phyloP scores from a whole-genome alignment of 768 basidiomycete genomes.

The Calocera viscosa region DNA sequence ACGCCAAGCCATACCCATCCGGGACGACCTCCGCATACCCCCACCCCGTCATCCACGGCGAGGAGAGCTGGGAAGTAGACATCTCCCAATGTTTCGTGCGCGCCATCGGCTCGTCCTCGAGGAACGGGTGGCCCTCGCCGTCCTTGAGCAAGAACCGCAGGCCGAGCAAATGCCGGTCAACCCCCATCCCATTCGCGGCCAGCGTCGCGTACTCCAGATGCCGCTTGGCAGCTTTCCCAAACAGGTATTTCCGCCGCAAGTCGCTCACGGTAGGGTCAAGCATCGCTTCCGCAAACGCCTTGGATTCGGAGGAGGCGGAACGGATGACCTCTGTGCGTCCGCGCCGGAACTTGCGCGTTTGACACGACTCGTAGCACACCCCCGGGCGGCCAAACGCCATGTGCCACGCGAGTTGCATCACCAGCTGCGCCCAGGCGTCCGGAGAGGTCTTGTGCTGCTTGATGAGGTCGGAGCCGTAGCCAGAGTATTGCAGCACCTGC shows the following conservation, averaged over 20 bases:
- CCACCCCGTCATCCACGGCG: slow-evolving; percentile 80
- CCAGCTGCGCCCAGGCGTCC: slow-evolving; percentile 89
- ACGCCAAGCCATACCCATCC: slow-evolving; percentile 84
- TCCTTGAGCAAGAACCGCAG: slow-evolving; percentile 67
- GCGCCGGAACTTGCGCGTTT: slow-evolving; percentile 80
- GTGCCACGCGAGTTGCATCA: slow-evolving; percentile 91
- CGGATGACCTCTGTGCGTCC: slow-evolving; percentile 95
- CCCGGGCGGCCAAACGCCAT: slow-evolving; percentile 60
- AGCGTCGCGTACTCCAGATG: slow-evolving; percentile 80
- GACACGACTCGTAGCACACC: slow-evolving; percentile 84
- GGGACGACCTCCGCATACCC: slow-evolving; percentile 94
- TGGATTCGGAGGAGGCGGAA: slow-evolving; percentile 66
- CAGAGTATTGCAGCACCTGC: slow-evolving; percentile 69
- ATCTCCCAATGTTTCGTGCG: slow-evolving; percentile 82
- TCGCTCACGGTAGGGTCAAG: slow-evolving; percentile 43
- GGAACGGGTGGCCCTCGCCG: slow-evolving; percentile 49
- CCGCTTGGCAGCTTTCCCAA: slow-evolving; percentile 61
- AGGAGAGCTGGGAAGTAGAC: slow-evolving; percentile 77
- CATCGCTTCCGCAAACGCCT: slow-evolving; percentile 87
- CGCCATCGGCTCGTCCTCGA: slow-evolving; percentile 14
- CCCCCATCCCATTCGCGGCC: slow-evolving; percentile 89
- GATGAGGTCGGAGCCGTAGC: slow-evolving; percentile 77
- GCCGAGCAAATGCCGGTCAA: slow-evolving; percentile 91
- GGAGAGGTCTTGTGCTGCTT: slow-evolving; percentile 69
- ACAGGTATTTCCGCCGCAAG: slow-evolving; percentile 46